A percentile compares a stretch with the other conserved stretches of the same genome.
Conservation (phyloP, 148 eudicot genomes). For the Amaranthus palmeri region DNA sequence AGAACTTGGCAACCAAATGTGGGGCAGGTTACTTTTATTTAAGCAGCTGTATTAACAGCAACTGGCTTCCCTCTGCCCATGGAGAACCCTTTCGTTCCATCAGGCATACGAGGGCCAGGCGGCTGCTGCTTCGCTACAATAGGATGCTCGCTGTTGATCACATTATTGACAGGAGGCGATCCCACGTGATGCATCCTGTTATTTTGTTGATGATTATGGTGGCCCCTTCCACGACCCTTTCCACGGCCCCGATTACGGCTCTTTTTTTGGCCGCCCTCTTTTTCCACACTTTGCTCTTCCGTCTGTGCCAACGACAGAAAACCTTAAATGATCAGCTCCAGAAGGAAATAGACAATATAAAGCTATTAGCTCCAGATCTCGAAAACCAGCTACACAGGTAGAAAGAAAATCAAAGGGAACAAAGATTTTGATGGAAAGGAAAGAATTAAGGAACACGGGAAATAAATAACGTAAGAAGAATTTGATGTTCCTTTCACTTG, state of each 20-base stretch:
- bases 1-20: conserved; percentile 11
- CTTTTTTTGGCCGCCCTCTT: conserved; percentile 64
- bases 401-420: background rate
- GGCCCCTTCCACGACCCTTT: conserved; percentile 67
- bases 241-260: conserved; percentile 58
- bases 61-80: conserved; percentile 92
- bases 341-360: background rate
- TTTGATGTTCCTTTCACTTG: background rate
- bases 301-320: conserved; percentile 36
- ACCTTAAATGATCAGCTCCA: background rate
- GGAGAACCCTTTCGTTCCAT: conserved; percentile 92
- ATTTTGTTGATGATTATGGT: conserved; percentile 35
- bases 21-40: background rate
- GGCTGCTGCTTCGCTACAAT: conserved; percentile 51
- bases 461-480: background rate
- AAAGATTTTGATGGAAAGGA: background rate
- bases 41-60: conserved; percentile 32
- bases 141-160: conserved; percentile 39
- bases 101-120: conserved; percentile 99
- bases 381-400: background rate
- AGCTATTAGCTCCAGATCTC: background rate
- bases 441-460: background rate
- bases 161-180: conserved; percentile 26
- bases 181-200: conserved; percentile 45
- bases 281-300: conserved; percentile 50